Base-by-base conservation (phyloP, 169 alveolate species). In the Eimeria maxima region DNA sequence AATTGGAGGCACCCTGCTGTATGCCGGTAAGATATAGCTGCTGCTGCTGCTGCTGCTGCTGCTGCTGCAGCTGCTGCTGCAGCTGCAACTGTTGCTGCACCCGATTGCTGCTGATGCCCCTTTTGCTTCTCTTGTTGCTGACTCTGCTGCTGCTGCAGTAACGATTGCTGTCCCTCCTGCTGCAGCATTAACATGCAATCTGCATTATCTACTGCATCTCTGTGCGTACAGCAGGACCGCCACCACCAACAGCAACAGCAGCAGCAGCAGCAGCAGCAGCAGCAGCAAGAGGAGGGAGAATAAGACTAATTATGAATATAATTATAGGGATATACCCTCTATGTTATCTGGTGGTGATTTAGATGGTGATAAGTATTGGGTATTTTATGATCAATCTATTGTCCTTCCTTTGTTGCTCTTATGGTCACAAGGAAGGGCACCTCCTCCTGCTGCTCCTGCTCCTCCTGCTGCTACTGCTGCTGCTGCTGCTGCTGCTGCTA, bases 291-390 rank as follows among this genome's bases (percentile, higher is more conserved):
- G 55, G 38, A 42, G 27, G 10, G 53, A 33, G 60, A n/a, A n/a
- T n/a, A n/a, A n/a, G n/a, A n/a, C n/a, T n/a, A n/a, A n/a, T n/a
- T 69, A 29, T 29, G 27, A 95, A n/a, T 97, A 95, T 89, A 98
- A 98, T 0, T 84, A 50, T 20, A 94, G 98, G 42, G 98, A 97
- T 76, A 95, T 95, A 63, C 97, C 95, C 78, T 97, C 94, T 93
- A 97, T 95, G 89, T 96, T 97, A 95, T 91, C 98, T 5, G 98
- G 98, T 14, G 98, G 98, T 8, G 99, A 98, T 80, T 93, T 98
- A 60, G 99, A 98, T 95, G 99, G 99, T 50, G 99, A 98, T 94
- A 94, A 96, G 38, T 98, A 96, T 95, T 97, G 96, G 95, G 96
- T 97, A 22, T 76, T 96, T 33, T 98, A 98, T 98, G 97, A 97